phyloP scores from a whole-genome alignment of 2,329 filamentous ascomycete genomes.

The Alternaria sp. region DNA sequence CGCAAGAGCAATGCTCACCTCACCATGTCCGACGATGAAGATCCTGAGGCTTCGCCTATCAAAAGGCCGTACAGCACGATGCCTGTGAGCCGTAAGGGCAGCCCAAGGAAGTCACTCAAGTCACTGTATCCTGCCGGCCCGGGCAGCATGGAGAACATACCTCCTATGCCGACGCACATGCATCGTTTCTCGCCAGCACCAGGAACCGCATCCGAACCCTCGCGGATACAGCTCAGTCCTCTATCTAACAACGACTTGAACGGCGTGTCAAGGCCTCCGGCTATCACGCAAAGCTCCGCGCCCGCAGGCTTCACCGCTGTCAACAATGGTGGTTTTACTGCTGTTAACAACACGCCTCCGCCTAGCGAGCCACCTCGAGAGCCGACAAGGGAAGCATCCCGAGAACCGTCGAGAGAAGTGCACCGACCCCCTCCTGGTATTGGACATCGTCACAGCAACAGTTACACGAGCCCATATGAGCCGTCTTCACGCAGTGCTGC shows the following conservation, averaged over 20 bases:
- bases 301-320: conserved; percentile 32
- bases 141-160: conserved; percentile 34
- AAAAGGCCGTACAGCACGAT: conserved; percentile 41
- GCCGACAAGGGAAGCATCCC: conserved; percentile 15
- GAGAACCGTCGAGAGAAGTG: conserved; percentile 15
- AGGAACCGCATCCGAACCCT: conserved; percentile 24
- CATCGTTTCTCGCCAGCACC: conserved; percentile 27
- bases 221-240: conserved; percentile 34
- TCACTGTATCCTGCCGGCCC: conserved; percentile 27
- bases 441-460: conserved; percentile 21
- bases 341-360: conserved; percentile 29
- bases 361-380: conserved; percentile 19
- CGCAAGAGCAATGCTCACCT: conserved; percentile 42
- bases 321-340: conserved; percentile 31
- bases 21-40: conserved; percentile 41
- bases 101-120: conserved; percentile 38
- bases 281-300: conserved; percentile 12
- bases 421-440: conserved; percentile 16
- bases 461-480: conserved; percentile 41
- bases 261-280: conserved; percentile 24
- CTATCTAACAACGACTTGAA: conserved; percentile 41
- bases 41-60: conserved; percentile 26
- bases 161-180: conserved; percentile 28
- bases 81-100: conserved; percentile 31
- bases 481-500: conserved; percentile 23